phyloP scores from a whole-genome alignment of 805 yeast genomes.

The Candida loeiensis region DNA sequence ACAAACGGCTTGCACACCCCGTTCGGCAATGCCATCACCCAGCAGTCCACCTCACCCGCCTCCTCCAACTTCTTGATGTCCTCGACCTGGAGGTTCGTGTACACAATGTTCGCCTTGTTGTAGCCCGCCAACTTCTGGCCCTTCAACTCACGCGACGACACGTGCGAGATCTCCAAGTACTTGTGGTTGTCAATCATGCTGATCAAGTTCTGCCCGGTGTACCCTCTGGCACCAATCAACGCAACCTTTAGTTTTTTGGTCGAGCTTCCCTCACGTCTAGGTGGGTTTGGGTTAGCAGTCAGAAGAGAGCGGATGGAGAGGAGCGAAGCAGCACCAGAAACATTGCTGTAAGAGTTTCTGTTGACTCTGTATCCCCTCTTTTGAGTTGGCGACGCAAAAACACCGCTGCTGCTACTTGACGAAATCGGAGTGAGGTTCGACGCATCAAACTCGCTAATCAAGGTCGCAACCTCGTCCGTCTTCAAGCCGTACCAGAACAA shows the following conservation, averaged over 20 bases:
- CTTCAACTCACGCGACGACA: constrained; percentile 89
- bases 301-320: constrained; percentile 9
- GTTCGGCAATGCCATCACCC: constrained; percentile 99
- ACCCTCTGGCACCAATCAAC: constrained; percentile 97
- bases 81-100: constrained; percentile 83
- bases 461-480: constrained; percentile 55
- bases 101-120: constrained; percentile 72
- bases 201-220: constrained; percentile 91
- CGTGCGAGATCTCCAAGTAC: constrained; percentile 81
- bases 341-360: too few relatives aligned
- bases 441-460: constrained; percentile 52
- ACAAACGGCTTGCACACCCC: constrained; percentile 92
- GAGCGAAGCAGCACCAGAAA: constrained; percentile 22
- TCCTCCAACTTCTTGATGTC: constrained; percentile 79
- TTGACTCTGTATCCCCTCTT: constrained; percentile 51
- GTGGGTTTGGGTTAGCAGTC: constrained; percentile 62
- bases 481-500: constrained; percentile 93
- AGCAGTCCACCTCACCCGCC: constrained; percentile 77
- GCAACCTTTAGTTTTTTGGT: constrained; percentile 71
- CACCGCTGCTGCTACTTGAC: constrained; percentile 42
- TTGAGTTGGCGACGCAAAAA: constrained; percentile 41
- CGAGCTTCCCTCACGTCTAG: constrained; percentile 61
- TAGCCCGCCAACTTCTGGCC: constrained; percentile 89
- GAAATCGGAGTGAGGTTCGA: constrained; percentile 34
- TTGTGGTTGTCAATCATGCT: constrained; percentile 85